Evolutionary conservation across 768 basidiomycete genomes (phyloP).

Genomic region (Amanita jacksonii): DNA sequence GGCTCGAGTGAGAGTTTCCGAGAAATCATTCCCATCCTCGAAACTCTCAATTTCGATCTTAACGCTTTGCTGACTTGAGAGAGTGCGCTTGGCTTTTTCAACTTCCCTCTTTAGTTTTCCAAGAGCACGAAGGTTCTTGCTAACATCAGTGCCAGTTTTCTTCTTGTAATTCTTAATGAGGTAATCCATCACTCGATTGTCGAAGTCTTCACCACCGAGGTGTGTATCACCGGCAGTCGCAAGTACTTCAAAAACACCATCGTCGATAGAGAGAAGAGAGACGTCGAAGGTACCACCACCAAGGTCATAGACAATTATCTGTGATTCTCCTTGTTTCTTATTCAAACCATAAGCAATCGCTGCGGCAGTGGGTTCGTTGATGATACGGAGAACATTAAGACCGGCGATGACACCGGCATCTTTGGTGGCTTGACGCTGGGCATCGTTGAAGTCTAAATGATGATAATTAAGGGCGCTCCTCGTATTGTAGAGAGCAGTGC

Average conservation of each 20-base stretch:
- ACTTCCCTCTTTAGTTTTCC: slow-evolving; percentile 91
- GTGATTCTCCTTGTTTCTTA: slow-evolving; percentile 89
- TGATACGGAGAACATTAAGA: slow-evolving; percentile 91
- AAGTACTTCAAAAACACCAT: slow-evolving; percentile 85
- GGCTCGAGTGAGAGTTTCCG: slow-evolving; percentile 93
- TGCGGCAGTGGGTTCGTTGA: slow-evolving; percentile 96
- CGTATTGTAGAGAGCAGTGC: slow-evolving; percentile 16
- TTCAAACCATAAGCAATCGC: slow-evolving; percentile 98
- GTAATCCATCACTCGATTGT: slow-evolving; percentile 88
- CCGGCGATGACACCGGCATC: slow-evolving; percentile 95
- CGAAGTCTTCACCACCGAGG: slow-evolving; percentile 94
- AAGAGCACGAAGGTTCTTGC: slow-evolving; percentile 71
- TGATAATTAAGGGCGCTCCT: slow-evolving; percentile 8
- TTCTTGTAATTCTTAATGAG: slow-evolving; percentile 86
- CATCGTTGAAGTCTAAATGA: slow-evolving; percentile 86
- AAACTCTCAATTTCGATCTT: slow-evolving; percentile 94
- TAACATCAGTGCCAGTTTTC: slow-evolving; percentile 82
- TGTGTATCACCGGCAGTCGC: slow-evolving; percentile 93
- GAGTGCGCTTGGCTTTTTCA: slow-evolving; percentile 90
- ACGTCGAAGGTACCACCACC: slow-evolving; percentile 99
- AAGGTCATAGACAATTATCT: slow-evolving; percentile 97
- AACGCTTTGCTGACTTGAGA: slow-evolving; percentile 83
- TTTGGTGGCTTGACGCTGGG: slow-evolving; percentile 98
- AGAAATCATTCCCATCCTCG: slow-evolving; percentile 94
- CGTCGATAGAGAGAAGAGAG: slow-evolving; percentile 89